Percentiles rank a stretch among this genome's conserved stretches.
Conservation (phyloP, 768 basidiomycete genomes). For the Suillus hirtellus region DNA sequence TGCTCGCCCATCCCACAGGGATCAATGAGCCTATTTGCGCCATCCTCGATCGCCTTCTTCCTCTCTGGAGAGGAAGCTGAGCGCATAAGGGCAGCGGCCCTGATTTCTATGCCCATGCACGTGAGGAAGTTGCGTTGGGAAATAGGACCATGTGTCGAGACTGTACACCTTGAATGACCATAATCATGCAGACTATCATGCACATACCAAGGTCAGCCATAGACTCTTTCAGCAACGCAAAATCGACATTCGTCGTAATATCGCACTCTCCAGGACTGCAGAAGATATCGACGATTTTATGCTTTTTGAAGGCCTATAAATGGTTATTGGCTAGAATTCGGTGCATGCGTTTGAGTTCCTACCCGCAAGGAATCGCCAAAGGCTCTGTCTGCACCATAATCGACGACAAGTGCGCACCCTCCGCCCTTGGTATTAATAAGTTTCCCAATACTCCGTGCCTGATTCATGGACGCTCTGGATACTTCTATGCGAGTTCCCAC, state of each 20-base stretch:
- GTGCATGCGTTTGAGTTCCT: slow-evolving; percentile 31
- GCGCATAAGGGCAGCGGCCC: slow-evolving; percentile 62
- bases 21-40: slow-evolving; percentile 75
- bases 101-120: slow-evolving; percentile 71
- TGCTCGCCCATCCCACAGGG: slow-evolving; percentile 81
- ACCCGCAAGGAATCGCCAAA: slow-evolving; percentile 83
- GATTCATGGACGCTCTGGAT: slow-evolving; percentile 66
- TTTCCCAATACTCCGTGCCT: slow-evolving; percentile 67
- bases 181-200: slow-evolving; percentile 9
- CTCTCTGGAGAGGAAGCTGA: slow-evolving; percentile 51
- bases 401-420: slow-evolving; percentile 78
- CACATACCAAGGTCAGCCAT: slow-evolving; percentile 61
- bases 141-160: background rate
- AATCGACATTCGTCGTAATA: slow-evolving; percentile 96
- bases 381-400: slow-evolving; percentile 79
- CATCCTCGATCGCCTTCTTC: slow-evolving; percentile 49
- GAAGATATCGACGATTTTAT: slow-evolving; percentile 84
- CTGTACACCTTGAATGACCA: background rate
- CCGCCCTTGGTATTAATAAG: slow-evolving; percentile 45
- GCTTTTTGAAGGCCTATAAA: slow-evolving; percentile 82
- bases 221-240: slow-evolving; percentile 82
- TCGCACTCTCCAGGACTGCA: slow-evolving; percentile 85
- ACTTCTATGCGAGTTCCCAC: slow-evolving; percentile 80
- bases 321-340: background rate
- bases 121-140: slow-evolving; percentile 54